These are phyloP conservation scores for Streptanthus diversifolius DNA, from an alignment of 345 rosid species.

Conservation along the genomic window DNA sequence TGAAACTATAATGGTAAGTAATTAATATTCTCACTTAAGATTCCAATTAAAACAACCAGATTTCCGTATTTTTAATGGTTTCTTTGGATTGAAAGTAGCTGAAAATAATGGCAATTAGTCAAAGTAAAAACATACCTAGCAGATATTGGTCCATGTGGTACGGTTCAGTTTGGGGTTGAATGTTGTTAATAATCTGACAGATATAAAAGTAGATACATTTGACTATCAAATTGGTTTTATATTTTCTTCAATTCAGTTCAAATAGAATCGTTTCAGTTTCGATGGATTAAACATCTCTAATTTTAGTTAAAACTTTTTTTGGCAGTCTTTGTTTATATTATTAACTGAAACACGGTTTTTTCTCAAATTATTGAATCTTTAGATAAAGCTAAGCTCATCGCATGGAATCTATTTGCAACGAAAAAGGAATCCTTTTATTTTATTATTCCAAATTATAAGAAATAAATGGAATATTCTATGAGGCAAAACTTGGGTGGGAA, in stretches of 20 bases:
- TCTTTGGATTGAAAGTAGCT: too few species aligned
- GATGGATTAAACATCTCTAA: neutral
- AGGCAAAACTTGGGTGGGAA: conserved; percentile 18
- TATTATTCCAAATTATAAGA: neutral
- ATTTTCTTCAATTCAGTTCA: neutral
- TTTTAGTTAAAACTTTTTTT: neutral
- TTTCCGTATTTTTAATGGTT: neutral
- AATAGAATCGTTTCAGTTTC: neutral
- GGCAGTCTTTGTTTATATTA: neutral
- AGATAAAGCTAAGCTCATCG: conserved; percentile 5
- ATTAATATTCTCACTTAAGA: neutral
- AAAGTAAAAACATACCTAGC: neutral
- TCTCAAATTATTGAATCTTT: conserved; percentile 7
- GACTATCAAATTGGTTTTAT: neutral
- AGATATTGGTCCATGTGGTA: too few species aligned
- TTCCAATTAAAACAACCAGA: neutral
- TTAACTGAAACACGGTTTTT: neutral
- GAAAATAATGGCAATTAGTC: neutral
- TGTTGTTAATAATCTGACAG: neutral
- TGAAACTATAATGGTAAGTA: neutral
- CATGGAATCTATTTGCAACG: conserved; percentile 26
- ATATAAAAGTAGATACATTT: neutral
- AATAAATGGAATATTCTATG: conserved; percentile 19
- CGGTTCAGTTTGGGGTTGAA: neutral
- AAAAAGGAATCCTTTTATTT: conserved; percentile 15